A percentile compares a stretch with the other conserved stretches of the same genome.
Conservation (phyloP, 371 early-diverging fungal species). For the Rhizopus sp. region DNA sequence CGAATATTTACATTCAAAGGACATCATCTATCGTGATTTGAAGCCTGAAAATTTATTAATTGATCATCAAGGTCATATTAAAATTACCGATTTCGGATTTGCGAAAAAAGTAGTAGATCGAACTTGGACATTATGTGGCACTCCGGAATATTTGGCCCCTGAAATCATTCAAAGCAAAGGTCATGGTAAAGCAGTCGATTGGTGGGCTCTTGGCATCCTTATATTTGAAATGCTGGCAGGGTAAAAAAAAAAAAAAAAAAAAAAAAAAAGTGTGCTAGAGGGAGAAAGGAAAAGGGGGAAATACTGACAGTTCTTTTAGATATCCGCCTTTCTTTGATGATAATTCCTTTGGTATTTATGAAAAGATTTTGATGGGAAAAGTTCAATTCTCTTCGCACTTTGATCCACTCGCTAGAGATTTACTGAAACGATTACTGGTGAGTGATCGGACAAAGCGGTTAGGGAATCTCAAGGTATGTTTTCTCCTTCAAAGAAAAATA, state of each 20-base stretch:
- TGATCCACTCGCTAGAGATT: conserved; percentile 85
- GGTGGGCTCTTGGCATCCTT: conserved; percentile 96
- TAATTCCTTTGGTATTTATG: conserved; percentile 88
- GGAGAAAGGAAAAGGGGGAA: not conserved
- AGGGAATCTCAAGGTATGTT: conserved; percentile 63
- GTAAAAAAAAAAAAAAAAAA: conserved; percentile 25
- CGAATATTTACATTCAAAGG: conserved; percentile 79
- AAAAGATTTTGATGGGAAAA: conserved; percentile 87
- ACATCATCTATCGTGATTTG: conserved; percentile 86
- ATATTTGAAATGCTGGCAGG: conserved; percentile 94
- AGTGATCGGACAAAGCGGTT: conserved; percentile 89
- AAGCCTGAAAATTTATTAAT: conserved; percentile 88
- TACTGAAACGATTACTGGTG: conserved; percentile 86
- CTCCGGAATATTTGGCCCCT: conserved; percentile 96
- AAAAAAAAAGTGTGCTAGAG: not conserved
- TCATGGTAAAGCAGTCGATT: conserved; percentile 95
- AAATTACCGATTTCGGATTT: conserved; percentile 96
- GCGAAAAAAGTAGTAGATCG: conserved; percentile 69
- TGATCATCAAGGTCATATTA: conserved; percentile 84
- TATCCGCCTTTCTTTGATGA: conserved; percentile 97
- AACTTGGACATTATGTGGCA: conserved; percentile 97
- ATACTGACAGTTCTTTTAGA: conserved; percentile 27
- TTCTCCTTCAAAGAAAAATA: not conserved
- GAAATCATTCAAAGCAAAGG: conserved; percentile 96
- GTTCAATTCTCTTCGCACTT: conserved; percentile 88